Conservation (phyloP, 495 filamentous ascomycete genomes). For the Lophium mytilinum region DNA sequence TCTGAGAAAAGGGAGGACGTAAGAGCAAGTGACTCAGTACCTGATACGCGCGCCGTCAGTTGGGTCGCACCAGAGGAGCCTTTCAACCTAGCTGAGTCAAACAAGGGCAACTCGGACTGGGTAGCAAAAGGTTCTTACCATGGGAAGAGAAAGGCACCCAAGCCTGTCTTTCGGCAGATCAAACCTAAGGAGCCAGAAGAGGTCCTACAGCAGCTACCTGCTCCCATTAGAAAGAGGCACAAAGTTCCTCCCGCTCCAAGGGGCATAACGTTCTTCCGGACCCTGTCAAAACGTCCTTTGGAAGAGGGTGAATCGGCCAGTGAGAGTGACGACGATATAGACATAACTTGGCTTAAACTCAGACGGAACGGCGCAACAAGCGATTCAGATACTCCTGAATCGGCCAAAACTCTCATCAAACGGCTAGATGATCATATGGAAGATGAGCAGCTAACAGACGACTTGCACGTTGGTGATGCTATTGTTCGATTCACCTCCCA, state of each 20-base stretch:
- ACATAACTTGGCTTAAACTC: conserved; percentile 9
- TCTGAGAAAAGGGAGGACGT: neutral
- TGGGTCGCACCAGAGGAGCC: neutral
- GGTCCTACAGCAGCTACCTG: neutral
- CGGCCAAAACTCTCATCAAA: conserved; percentile 3
- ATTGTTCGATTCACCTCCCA: conserved; percentile 5
- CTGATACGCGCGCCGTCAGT: neutral
- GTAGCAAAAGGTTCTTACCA: neutral
- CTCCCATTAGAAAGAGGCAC: conserved; percentile 6
- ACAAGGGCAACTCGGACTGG: neutral
- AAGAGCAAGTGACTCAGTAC: neutral
- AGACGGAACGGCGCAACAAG: neutral
- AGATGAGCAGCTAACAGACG: conserved; percentile 2
- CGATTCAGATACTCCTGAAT: neutral
- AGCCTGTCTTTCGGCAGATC: neutral
- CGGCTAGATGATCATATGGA: conserved; percentile 2
- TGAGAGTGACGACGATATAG: conserved; percentile 18
- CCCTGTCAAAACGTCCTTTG: conserved; percentile 7
- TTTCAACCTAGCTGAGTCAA: neutral
- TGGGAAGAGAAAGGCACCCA: neutral
- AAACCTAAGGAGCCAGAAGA: neutral
- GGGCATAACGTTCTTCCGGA: conserved; percentile 6
- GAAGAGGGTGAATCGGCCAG: conserved; percentile 2
- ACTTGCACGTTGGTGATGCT: conserved; percentile 7
- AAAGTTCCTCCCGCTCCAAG: conserved; percentile 1